Base-by-base conservation (phyloP, 2,329 filamentous ascomycete species). In the Claviceps maximensis region DNA sequence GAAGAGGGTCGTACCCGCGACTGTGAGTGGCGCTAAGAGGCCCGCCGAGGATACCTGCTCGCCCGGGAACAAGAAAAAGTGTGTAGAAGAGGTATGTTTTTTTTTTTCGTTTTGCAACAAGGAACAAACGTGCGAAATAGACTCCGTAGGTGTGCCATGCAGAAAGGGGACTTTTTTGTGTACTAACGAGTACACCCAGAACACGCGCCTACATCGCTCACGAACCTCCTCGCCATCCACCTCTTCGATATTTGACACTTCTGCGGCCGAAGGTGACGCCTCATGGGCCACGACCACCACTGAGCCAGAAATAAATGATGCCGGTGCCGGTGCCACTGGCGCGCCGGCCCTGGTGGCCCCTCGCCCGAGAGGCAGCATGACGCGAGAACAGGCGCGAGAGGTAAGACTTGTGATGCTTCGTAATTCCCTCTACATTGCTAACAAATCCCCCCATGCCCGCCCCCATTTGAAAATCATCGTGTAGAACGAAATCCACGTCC, bases 371-470 rank as follows among this genome's bases (percentile, higher is more conserved):
- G 51, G 49, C 12, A 47, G n/a, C 49, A 51, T 78, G 62, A 78
- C 75, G 54, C 72, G 76, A 48, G 75, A 79, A 58, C 72, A 79
- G 60, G 71, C 76, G 45, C 70, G 74, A 67, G 69, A 75, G 69
- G 76, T 78, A 65, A 47, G 47, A 29, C 31, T 27, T 36, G 33
- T 36, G 41, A 10, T 15, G 23, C 19, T 44, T 23, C 12, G n/a
- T 44, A 1, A 9, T 21, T 4, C 19, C 12, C 21, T 44, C 10
- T 25, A 12, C 41, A 2, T 44, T 25, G 1, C 9, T 7, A 42
- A 12, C 13, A 10, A n/a, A n/a, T n/a, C n/a, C 10, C n/a, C 9
- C 9, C 4, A 42, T 21, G 40, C 12, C 12, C 8, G 3, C 10
- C 12, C n/a, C 3, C 12, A 13, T 12, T 23, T 23, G 10, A 8